Percentiles rank a stretch among this genome's conserved stretches.
These are phyloP conservation scores for Malassezia vespertilionis DNA, from an alignment of 1,284 basidiomycete species.

Conservation along the genomic window DNA sequence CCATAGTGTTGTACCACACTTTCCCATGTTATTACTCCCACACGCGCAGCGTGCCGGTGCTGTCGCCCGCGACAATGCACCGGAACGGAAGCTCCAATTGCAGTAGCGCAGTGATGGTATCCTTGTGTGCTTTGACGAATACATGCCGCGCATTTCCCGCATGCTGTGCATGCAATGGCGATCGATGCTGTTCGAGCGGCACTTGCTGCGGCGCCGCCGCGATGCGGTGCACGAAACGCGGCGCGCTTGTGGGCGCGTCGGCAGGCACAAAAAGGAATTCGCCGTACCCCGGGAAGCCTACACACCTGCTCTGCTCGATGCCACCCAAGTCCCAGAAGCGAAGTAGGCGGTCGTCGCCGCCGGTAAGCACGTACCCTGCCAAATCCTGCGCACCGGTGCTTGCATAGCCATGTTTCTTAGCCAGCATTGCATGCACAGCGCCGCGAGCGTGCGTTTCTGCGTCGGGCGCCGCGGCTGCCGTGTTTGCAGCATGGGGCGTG, in stretches of 20 bases:
- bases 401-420: constrained; percentile 44
- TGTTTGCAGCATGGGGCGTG: not conserved
- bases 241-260: not conserved
- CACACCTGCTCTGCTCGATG: constrained; percentile 53
- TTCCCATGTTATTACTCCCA: constrained; percentile 30
- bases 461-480: not conserved
- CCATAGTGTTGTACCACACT: not conserved
- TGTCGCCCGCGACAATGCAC: constrained; percentile 72
- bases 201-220: not conserved
- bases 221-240: not conserved
- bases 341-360: constrained; percentile 68
- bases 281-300: constrained; percentile 12
- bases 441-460: not conserved
- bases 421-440: constrained; percentile 23
- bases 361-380: constrained; percentile 64
- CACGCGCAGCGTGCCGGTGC: constrained; percentile 32
- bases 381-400: constrained; percentile 21
- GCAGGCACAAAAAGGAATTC: not conserved
- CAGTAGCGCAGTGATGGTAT: constrained; percentile 66
- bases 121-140: constrained; percentile 55
- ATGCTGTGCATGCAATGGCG: constrained; percentile 28
- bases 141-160: constrained; percentile 17
- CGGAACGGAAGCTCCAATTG: constrained; percentile 77
- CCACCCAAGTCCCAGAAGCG: constrained; percentile 66
- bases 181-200: not conserved